Evolutionary conservation across 2,329 filamentous ascomycete genomes (phyloP).

Genomic region (Botrytis hyacinthi): DNA sequence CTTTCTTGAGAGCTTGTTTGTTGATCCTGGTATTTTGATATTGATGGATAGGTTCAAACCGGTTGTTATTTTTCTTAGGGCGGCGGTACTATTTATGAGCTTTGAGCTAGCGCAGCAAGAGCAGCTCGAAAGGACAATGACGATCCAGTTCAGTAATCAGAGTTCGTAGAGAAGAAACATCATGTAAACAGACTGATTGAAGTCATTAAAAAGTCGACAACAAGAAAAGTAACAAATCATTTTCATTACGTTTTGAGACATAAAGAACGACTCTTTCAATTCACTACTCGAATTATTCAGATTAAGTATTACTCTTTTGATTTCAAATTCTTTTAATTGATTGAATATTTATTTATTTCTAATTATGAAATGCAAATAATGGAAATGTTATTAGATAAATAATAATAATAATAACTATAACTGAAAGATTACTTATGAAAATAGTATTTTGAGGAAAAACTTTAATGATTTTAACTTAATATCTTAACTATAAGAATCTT

Average conservation of each 20-base stretch:
- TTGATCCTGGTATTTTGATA: constrained; percentile 10
- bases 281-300: not conserved
- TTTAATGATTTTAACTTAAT: too few relatives aligned
- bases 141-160: not conserved
- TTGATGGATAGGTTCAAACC: not conserved
- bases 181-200: not conserved
- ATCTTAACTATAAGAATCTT: too few relatives aligned
- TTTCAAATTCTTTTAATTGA: accelerated
- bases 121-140: not conserved
- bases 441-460: too few relatives aligned
- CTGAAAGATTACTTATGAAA: accelerated
- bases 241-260: not conserved
- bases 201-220: not conserved
- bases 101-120: not conserved
- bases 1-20: constrained; percentile 2
- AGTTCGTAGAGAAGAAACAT: not conserved
- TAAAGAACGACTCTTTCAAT: not conserved
- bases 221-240: not conserved
- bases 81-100: not conserved
- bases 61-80: constrained; percentile 2
- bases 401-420: too few relatives aligned
- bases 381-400: accelerated
- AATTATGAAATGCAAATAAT: not conserved
- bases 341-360: not conserved
- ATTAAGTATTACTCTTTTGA: too few relatives aligned